Base-by-base conservation (phyloP, 2,329 filamentous ascomycete genomes). In the Mycosphaerella arachidis region DNA sequence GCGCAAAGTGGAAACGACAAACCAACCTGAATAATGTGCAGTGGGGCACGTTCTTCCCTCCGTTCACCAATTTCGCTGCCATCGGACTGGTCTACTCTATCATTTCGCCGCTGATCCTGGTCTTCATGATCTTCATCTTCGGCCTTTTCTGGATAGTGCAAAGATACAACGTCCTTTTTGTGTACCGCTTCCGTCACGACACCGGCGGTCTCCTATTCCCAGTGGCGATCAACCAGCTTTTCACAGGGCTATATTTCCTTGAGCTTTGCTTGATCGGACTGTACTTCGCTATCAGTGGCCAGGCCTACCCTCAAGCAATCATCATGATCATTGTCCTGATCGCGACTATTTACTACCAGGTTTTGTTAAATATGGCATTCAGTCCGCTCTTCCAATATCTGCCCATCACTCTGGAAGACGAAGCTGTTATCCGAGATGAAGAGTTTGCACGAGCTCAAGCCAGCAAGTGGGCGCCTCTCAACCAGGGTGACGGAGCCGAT, bases 111-210 rank as follows among this genome's bases (percentile, higher is more conserved):
- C 79, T 99, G 12, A 97, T 99, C 71, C 85, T 94, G 53, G 78
- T 97, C 24, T 97, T 99, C 78, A 93, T 94, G 67, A 86, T 96
- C 68, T 86, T 97, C 72, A 97, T 93, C 0, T 97, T 97, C 73
- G 83, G 84, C 51, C 80, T 99, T 0, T 87, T 97, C 65, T 99
- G 92, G 92, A 81, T 97, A 48, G 93, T 94, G 0, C 92, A 97
- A 73, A 86, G 93, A n/a, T 97, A 97, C 76, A 93, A 93, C 67
- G 95, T 96, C 78, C 83, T 99, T 20, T 99, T 97, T 70, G 92
- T 99, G 61, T 95, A 87, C 29, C 89, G 92, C 55, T 95, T 96
- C 74, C 85, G 87, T 66, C 86, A 89, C 61, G 94, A 99, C 75
- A 99, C 93, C 0, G 94, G 94, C 45, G 94, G 94, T 48, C 82